Conservation (phyloP, 805 yeast species). For the Zygoascus flipseniorum region DNA sequence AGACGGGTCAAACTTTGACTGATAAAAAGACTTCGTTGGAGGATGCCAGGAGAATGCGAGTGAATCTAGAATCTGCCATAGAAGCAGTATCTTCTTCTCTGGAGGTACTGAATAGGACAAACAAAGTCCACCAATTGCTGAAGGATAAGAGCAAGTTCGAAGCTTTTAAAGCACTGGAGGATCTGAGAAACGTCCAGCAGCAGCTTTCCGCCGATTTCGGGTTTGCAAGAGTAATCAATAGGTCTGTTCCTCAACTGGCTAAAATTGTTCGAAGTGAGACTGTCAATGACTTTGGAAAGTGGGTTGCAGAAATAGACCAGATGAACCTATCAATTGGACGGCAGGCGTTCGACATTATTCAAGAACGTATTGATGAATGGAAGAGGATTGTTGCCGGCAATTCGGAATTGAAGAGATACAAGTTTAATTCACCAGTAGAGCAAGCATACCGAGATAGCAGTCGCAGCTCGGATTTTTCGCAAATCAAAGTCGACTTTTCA, state of each 20-base stretch:
- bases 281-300: conserved; percentile 50
- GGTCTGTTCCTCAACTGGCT: conserved; percentile 69
- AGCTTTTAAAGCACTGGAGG: conserved; percentile 77
- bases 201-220: conserved; percentile 61
- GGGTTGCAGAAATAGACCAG: conserved; percentile 39
- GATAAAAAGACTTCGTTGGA: conserved; percentile 48
- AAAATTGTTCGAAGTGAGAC: conserved; percentile 68
- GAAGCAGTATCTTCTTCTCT: conserved; percentile 63
- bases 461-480: conserved; percentile 37
- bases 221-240: conserved; percentile 63
- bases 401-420: conserved; percentile 43
- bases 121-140: conserved; percentile 75
- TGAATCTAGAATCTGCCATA: conserved; percentile 64
- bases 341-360: conserved; percentile 45
- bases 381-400: conserved; percentile 35
- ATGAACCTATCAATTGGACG: conserved; percentile 45
- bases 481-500: conserved; percentile 47
- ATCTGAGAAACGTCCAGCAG: conserved; percentile 56
- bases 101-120: conserved; percentile 77
- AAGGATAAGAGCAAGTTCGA: conserved; percentile 69
- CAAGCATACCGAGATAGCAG: conserved; percentile 57
- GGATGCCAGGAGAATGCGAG: conserved; percentile 52
- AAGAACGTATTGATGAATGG: conserved; percentile 55
- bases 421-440: conserved; percentile 83
- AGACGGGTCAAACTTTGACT: conserved; percentile 59